Evolutionary conservation across 805 yeast genomes (phyloP).

Genomic region (Lachancea kluyveri): DNA sequence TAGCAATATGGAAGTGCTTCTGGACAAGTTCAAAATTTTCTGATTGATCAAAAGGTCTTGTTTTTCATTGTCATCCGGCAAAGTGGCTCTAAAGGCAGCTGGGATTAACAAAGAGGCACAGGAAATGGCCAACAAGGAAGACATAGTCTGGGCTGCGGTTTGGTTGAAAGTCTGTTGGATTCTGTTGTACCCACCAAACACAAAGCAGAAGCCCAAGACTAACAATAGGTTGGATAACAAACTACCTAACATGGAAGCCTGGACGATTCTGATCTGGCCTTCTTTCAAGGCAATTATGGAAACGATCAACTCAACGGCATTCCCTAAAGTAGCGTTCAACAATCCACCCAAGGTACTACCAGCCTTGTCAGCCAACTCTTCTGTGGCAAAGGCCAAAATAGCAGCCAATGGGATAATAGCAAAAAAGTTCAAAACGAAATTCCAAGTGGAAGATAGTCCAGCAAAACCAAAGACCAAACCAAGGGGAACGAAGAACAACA

Average conservation of each 20-base stretch:
- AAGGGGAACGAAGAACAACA: conserved; percentile 80
- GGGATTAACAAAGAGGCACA: conserved; percentile 87
- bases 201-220: conserved; percentile 92
- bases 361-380: conserved; percentile 78
- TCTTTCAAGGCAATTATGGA: conserved; percentile 81
- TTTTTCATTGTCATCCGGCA: conserved; percentile 42
- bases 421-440: conserved; percentile 72
- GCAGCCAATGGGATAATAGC: conserved; percentile 94
- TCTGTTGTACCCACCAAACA: conserved; percentile 86
- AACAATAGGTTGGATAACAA: conserved; percentile 81
- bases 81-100: conserved; percentile 88
- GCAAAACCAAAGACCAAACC: conserved; percentile 71
- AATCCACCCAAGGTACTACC: conserved; percentile 93
- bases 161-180: conserved; percentile 86
- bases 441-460: conserved; percentile 45
- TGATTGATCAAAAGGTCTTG: conserved; percentile 30
- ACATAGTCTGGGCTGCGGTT: conserved; percentile 98
- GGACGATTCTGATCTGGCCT: conserved; percentile 89
- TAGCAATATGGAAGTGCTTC: conserved; percentile 80
- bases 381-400: conserved; percentile 86
- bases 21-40: conserved; percentile 64
- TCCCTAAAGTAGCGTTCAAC: conserved; percentile 94
- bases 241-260: conserved; percentile 95
- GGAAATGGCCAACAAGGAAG: conserved; percentile 85
- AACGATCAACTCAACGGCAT: conserved; percentile 95